A percentile compares a stretch with the other conserved stretches of the same genome.
Evolutionary conservation across 2,329 filamentous ascomycete species (phyloP).

Genomic region (Alternaria consortialis): DNA sequence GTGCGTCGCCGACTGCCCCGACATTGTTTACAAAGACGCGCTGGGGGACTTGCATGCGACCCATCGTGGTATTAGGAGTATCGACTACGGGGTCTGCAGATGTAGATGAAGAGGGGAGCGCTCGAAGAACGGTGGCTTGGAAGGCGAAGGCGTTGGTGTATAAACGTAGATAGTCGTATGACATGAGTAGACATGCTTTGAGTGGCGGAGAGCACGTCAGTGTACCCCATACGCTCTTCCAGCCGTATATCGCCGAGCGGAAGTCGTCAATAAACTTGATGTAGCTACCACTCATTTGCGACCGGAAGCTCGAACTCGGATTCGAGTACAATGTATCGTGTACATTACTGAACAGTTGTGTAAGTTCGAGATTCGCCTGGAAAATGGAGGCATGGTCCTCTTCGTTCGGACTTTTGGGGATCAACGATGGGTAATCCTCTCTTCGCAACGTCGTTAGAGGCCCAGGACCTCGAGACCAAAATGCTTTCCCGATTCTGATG

Average conservation of each 20-base stretch:
- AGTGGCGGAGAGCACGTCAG: slow-evolving; percentile 71
- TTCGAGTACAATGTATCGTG: slow-evolving; percentile 78
- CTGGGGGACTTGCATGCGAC: slow-evolving; percentile 49
- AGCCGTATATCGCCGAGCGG: slow-evolving; percentile 71
- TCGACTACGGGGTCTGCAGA: slow-evolving; percentile 16
- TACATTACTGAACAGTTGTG: slow-evolving; percentile 76
- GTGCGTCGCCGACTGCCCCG: slow-evolving; percentile 58
- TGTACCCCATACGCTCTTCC: slow-evolving; percentile 75
- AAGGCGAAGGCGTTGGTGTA: slow-evolving; percentile 82
- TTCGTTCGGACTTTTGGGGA: slow-evolving; percentile 65
- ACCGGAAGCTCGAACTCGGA: slow-evolving; percentile 72
- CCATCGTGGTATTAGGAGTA: slow-evolving; percentile 1
- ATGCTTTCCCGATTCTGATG: slow-evolving; percentile 74
- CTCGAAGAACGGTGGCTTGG: slow-evolving; percentile 69
- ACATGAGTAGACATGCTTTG: slow-evolving; percentile 73
- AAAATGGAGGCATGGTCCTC: slow-evolving; percentile 75
- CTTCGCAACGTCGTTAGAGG: slow-evolving; percentile 71
- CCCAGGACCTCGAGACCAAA: slow-evolving; percentile 76
- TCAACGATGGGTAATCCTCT: slow-evolving; percentile 73
- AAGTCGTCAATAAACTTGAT: slow-evolving; percentile 81
- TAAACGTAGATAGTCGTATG: slow-evolving; percentile 75
- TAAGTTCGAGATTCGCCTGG: slow-evolving; percentile 75
- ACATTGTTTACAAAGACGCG: slow-evolving; percentile 61
- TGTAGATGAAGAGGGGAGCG: slow-evolving; percentile 45
- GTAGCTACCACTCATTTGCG: slow-evolving; percentile 75